Conservation (phyloP, 2,329 filamentous ascomycete genomes). For the Clonostachys chloroleuca region DNA sequence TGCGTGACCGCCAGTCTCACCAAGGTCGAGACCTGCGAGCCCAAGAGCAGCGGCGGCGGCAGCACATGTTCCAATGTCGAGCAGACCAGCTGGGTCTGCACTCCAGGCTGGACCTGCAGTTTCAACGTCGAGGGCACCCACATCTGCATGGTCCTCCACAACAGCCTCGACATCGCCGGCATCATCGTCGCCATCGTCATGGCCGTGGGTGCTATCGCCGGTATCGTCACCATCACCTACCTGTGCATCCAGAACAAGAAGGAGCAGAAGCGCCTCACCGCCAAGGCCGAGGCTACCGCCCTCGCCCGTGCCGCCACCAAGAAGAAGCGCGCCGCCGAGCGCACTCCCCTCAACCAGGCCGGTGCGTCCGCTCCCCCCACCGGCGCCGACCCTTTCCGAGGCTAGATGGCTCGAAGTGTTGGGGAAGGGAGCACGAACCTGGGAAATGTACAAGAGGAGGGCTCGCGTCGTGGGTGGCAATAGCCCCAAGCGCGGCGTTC, state of each 20-base stretch:
- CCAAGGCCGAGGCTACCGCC: constrained; percentile 43
- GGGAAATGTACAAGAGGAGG: no score
- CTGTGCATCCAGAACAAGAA: constrained; percentile 46
- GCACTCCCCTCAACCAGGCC: constrained; percentile 25
- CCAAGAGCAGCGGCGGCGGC: constrained; percentile 16
- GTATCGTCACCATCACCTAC: constrained; percentile 37
- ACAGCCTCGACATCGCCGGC: constrained; percentile 34
- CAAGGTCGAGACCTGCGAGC: constrained; percentile 6
- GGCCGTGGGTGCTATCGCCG: constrained; percentile 27
- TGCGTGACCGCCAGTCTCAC: constrained; percentile 31
- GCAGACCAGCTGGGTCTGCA: constrained; percentile 30
- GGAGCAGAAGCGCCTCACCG: constrained; percentile 34
- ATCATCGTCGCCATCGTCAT: constrained; percentile 45
- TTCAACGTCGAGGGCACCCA: constrained; percentile 25
- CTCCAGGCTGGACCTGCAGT: constrained; percentile 42
- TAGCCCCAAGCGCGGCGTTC: no score
- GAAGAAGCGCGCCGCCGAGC: constrained; percentile 29
- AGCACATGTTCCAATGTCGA: constrained; percentile 28
- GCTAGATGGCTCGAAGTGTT: constrained; percentile 13
- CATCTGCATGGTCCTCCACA: constrained; percentile 32
- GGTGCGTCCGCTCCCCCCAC: constrained; percentile 11
- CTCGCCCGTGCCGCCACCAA: constrained; percentile 42
- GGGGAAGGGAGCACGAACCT: constrained; percentile 1
- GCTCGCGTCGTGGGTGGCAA: no score
- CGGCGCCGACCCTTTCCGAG: constrained; percentile 26